Percentiles rank a stretch among this genome's conserved stretches.
phyloP scores from a whole-genome alignment of 2,329 filamentous ascomycete species.

The Fusarium avenaceum region DNA sequence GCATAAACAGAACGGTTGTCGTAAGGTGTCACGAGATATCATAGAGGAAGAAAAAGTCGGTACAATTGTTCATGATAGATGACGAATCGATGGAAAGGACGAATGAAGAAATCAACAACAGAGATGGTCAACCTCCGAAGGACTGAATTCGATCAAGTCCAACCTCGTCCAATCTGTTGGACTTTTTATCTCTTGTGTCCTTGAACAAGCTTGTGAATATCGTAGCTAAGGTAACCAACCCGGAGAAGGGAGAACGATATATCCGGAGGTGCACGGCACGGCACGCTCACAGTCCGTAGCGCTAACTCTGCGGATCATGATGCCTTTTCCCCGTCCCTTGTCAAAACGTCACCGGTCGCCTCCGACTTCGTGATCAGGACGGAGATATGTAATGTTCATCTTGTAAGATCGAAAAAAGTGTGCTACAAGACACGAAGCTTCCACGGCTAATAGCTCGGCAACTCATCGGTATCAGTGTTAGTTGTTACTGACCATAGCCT shows the following conservation, averaged over 20 bases:
- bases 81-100: slow-evolving; percentile 23
- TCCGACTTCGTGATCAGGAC: slow-evolving; percentile 32
- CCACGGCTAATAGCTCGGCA: too few species aligned
- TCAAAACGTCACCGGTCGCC: slow-evolving; percentile 28
- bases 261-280: slow-evolving; percentile 4
- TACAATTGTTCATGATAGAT: slow-evolving; percentile 26
- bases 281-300: slow-evolving; percentile 4
- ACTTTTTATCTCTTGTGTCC: not conserved
- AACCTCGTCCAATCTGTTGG: not conserved
- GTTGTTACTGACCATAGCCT: not conserved
- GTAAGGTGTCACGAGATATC: slow-evolving; percentile 5
- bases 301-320: slow-evolving; percentile 24
- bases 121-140: not conserved
- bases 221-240: not conserved
- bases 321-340: slow-evolving; percentile 36
- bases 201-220: not conserved
- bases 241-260: slow-evolving; percentile 10
- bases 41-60: slow-evolving; percentile 43
- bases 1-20: slow-evolving; percentile 35
- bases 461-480: not conserved
- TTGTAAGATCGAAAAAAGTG: too few species aligned
- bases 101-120: slow-evolving; percentile 19
- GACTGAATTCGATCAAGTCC: not conserved
- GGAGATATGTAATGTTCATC: slow-evolving; percentile 4
- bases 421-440: too few species aligned